Evolutionary conservation across 1,139 yeast species (phyloP), one percentile per base, ranked within the genome.

Genomic region (Diutina ranongensis): DNA sequence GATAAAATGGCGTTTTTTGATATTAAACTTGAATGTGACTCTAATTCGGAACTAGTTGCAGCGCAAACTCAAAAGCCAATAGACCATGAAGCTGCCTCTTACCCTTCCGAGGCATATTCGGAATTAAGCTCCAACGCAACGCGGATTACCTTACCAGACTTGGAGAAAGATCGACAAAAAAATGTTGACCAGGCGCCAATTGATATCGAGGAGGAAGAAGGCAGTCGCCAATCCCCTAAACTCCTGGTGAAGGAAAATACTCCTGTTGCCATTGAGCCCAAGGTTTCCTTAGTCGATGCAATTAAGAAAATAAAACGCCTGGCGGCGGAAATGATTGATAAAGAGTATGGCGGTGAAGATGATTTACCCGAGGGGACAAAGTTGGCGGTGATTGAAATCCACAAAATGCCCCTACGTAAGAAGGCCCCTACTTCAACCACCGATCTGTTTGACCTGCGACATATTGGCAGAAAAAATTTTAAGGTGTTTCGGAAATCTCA

Each of bases 1-100:
- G 32, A 38, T 13, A 38, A 25, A 25, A 25, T 38, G 42, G 32
- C 31, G 12, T 38, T 15, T 16, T 38, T 38, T 9, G 42, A 38
- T 25, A 38, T 38, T 4, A 38, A 25, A 16, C n/a, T 25, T 12
- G 42, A 38, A 25, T 18, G n/a, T n/a, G n/a, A n/a, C n/a, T n/a
- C n/a, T n/a, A n/a, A n/a, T n/a, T n/a, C n/a, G n/a, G n/a, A n/a
- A n/a, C n/a, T n/a, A n/a, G n/a, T n/a, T n/a, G n/a, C n/a, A n/a
- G n/a, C n/a, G n/a, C n/a, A n/a, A n/a, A n/a, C n/a, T n/a, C n/a
- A n/a, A n/a, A n/a, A n/a, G n/a, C n/a, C n/a, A n/a, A n/a, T n/a
- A n/a, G n/a, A n/a, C n/a, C n/a, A n/a, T n/a, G n/a, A n/a, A n/a
- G n/a, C n/a, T n/a, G n/a, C n/a, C n/a, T n/a, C n/a, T n/a, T n/a